Evolutionary conservation across 2,329 filamentous ascomycete genomes (phyloP), one percentile per base, ranked within the genome.

Genomic region (Scytalidium sp.): DNA sequence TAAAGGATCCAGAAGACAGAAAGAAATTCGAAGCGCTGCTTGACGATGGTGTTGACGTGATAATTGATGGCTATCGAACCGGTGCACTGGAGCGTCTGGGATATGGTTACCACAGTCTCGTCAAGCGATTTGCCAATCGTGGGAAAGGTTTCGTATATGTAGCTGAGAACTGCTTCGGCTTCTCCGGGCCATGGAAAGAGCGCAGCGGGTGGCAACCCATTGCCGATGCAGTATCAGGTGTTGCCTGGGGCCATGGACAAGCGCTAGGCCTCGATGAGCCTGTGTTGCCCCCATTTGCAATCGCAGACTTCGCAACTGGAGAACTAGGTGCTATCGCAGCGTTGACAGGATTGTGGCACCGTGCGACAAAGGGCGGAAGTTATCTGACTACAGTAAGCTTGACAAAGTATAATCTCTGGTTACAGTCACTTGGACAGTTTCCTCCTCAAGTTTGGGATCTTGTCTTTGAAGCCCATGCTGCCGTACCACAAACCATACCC

Each of bases 31-130:
- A 84, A 44, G 60, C 70, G 9, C 73, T 88, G 2, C 68, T 88
- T 1, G 68, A 69, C 0, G 80, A 82, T 8, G 25, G 25, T 13
- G 83, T 78, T 1, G 85, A 88, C 60, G 76, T 88, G 2, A 68
- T 89, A 3, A 73, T 85, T 10, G 82, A 88, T 57, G 85, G 85
- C 2, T 88, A 87, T 58, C 76, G 85, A 1, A 84, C 84, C 0
- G 82, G 83, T 1, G 80, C 80, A 1, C 67, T 88, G 13, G 78
- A 79, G 10, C 78, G 75, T 42, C 71, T 85, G 5, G 85, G 85
- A 3, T 87, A 85, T 59, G 76, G 81, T 6, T 72, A 79, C 0
- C 63, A 73, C 17, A 69, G 68, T n/a, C 71, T 88, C 15, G 66
- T 74, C 0, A 67, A 73, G 4, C 61, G 83, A 39, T 80, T 78